Evolutionary conservation across 2,329 filamentous ascomycete genomes (phyloP), one percentile per base, ranked within the genome.

Genomic region (Colletotrichum limetticola): DNA sequence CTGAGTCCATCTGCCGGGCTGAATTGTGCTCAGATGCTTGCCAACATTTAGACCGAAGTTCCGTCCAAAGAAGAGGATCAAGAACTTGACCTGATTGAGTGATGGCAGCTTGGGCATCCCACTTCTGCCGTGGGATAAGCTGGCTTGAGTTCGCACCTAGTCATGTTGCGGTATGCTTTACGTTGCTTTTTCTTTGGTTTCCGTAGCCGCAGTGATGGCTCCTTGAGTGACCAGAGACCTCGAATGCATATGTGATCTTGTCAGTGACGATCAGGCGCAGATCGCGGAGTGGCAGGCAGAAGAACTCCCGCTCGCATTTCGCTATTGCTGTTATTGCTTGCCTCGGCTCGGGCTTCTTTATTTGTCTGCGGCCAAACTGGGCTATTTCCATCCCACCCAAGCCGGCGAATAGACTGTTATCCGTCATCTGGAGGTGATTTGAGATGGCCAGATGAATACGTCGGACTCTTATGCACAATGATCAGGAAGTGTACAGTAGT

Each of bases 321-420:
- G 14, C 37, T 19, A 6, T 42, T 19, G 37, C 37, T 16, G 1
- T 19, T 14, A 37, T 35, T 57, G 53, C 37, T 53, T 63, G 65
- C 56, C 65, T 64, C 59, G 53, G 65, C 42, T 72, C 37, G 52
- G 35, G 16, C 14, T 63, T n/a, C 69, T 49, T 28, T 49, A 49
- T 63, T 53, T 63, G 46, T 62, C 61, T 55, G 62, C 32, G 46
- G 60, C 55, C 11, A 26, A 62, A 22, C 24, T n/a, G 46, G 28
- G 52, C 37, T 65, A 69, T 52, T 65, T 37, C 35, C 32, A 58
- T 69, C 26, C 52, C 22, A 49, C 35, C 64, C 37, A 16, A 59
- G 55, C 55, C 16, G 19, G 64, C 28, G n/a, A 37, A 16, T 26
- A 16, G 35, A 42, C 12, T 9, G 32, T 26, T 56, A 24, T 56